Percentiles rank a stretch among this genome's conserved stretches.
Evolutionary conservation across 139 green algal genomes (phyloP).

Genomic region (Auxenochlorella pyrenoidosa): DNA sequence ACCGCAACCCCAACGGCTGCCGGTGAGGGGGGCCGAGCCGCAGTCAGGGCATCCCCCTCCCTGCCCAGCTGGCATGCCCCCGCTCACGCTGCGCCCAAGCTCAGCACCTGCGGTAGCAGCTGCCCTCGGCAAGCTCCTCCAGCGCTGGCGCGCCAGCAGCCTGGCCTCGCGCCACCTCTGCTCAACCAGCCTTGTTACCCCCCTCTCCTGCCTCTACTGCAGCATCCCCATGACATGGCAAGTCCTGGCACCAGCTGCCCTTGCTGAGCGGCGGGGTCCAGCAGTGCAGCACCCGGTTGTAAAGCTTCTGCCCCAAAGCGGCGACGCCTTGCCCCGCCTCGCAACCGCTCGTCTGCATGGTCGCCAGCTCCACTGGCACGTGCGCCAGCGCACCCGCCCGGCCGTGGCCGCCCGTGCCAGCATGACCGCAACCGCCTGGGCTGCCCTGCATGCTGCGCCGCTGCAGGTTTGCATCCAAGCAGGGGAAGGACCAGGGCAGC

Average conservation of each 20-base stretch:
- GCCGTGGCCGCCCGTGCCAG: background rate
- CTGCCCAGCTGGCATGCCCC: background rate
- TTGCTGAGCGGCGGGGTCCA: no score
- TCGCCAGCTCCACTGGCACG: background rate
- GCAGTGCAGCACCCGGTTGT: no score
- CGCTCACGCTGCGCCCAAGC: no score
- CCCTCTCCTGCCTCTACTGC: background rate
- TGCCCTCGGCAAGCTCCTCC: no score
- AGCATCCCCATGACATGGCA: conserved; percentile 4
- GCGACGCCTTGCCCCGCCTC: no score
- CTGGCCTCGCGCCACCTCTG: no score
- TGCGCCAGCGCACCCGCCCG: background rate
- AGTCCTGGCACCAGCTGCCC: no score
- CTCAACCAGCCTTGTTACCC: background rate
- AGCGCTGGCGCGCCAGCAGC: no score
- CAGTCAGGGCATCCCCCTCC: background rate
- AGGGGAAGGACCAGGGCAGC: background rate
- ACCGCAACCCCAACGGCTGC: conserved; percentile 1
- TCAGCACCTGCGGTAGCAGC: no score
- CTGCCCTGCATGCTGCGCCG: no score
- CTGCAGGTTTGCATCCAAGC: background rate
- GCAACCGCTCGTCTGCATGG: no score
- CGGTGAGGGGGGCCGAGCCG: background rate
- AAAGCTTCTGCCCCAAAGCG: no score
- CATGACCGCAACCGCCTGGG: background rate